Evolutionary conservation across 2,329 filamentous ascomycete species (phyloP).

Genomic region (Sclerotinia trifoliorum): DNA sequence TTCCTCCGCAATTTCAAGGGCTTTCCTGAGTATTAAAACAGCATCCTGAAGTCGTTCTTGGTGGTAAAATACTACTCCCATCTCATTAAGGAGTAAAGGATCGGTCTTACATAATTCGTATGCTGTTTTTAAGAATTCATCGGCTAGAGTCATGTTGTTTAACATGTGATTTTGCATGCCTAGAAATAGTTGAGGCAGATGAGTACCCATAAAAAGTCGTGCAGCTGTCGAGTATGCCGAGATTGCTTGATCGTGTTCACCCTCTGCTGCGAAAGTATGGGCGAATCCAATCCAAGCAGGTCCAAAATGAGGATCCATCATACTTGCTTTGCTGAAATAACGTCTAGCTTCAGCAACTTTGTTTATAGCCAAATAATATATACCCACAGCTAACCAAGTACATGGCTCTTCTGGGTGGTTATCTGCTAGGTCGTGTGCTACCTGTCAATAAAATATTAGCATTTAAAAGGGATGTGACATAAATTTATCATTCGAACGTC

Average conservation of each 20-base stretch:
- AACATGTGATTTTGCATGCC: constrained; percentile 98
- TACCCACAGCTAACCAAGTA: constrained; percentile 90
- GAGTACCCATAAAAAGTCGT: constrained; percentile 91
- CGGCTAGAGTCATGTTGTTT: constrained; percentile 89
- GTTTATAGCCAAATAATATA: constrained; percentile 87
- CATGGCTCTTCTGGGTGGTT: constrained; percentile 87
- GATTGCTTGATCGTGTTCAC: constrained; percentile 97
- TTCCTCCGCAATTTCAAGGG: constrained; percentile 73
- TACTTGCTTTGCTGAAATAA: constrained; percentile 95
- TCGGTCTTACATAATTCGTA: constrained; percentile 81
- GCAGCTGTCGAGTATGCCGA: constrained; percentile 96
- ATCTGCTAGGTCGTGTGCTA: constrained; percentile 90
- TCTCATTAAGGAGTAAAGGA: constrained; percentile 88
- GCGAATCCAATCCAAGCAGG: constrained; percentile 99
- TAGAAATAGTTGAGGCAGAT: constrained; percentile 90
- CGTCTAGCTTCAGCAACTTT: constrained; percentile 90
- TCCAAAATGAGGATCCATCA: constrained; percentile 97
- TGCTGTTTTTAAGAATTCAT: constrained; percentile 90
- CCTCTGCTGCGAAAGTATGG: constrained; percentile 95
- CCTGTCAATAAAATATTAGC: constrained; percentile 3
- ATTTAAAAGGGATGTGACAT: neutral
- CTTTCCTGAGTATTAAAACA: constrained; percentile 72
- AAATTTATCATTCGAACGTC: neutral
- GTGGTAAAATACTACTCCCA: constrained; percentile 94
- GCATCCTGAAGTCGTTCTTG: constrained; percentile 77